Evolutionary conservation across 352 stramenopile genomes (phyloP).

Genomic region (Blastocystis sp.): DNA sequence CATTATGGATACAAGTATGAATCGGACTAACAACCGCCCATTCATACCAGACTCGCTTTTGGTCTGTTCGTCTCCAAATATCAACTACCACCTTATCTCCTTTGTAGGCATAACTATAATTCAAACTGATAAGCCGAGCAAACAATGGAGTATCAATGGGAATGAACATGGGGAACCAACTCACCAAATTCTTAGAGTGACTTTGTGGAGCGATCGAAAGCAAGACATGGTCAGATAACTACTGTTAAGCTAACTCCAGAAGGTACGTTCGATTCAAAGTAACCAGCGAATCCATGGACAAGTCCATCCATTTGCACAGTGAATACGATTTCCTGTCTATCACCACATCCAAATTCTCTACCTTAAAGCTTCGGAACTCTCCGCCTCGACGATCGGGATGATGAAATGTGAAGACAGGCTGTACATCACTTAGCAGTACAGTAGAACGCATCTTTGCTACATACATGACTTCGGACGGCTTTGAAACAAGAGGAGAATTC

Average conservation of each 20-base stretch:
- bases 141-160: conserved; percentile 81
- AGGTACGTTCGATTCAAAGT: conserved; percentile 17
- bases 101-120: conserved; percentile 69
- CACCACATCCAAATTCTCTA: neutral
- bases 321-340: conserved; percentile 65
- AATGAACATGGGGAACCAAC: conserved; percentile 98
- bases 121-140: neutral
- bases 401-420: conserved; percentile 85
- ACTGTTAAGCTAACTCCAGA: neutral
- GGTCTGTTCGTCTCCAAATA: conserved; percentile 82
- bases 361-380: conserved; percentile 22
- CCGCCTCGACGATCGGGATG: conserved; percentile 76
- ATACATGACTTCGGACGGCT: conserved; percentile 86
- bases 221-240: conserved; percentile 82
- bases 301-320: conserved; percentile 64
- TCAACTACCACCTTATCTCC: conserved; percentile 76
- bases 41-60: conserved; percentile 93
- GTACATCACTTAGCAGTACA: conserved; percentile 75
- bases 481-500: neutral
- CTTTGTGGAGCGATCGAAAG: conserved; percentile 88
- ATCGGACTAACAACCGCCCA: conserved; percentile 77
- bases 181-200: conserved; percentile 94
- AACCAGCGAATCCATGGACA: conserved; percentile 87
- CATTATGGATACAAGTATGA: conserved; percentile 85
- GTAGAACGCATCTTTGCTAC: conserved; percentile 89